Conservation (phyloP, 495 filamentous ascomycete genomes). For the Oleoguttula mirabilis region DNA sequence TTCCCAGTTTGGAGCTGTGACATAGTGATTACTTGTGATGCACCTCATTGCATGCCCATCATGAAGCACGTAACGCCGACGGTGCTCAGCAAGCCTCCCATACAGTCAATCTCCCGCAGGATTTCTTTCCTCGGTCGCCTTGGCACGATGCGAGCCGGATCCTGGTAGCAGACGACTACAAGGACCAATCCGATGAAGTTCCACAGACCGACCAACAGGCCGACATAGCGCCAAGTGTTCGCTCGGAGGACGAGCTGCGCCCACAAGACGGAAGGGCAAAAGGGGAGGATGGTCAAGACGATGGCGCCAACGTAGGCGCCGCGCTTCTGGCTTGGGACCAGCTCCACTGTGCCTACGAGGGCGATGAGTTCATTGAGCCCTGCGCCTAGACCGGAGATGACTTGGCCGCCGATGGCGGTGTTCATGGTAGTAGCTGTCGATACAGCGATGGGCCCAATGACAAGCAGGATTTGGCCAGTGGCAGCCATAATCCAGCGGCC, state of each 20-base stretch:
- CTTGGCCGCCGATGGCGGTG: constrained; percentile 59
- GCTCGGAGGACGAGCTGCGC: constrained; percentile 54
- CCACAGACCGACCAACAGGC: constrained; percentile 49
- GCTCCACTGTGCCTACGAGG: constrained; percentile 54
- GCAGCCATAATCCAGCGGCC: constrained; percentile 58
- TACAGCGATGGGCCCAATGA: constrained; percentile 54
- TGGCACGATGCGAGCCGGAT: constrained; percentile 30
- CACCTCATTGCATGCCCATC: constrained; percentile 54
- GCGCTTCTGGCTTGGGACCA: constrained; percentile 54
- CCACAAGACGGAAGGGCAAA: constrained; percentile 56
- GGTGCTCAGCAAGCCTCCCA: constrained; percentile 58
- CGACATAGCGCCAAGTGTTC: constrained; percentile 52
- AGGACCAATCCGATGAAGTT: constrained; percentile 48
- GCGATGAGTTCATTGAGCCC: constrained; percentile 57
- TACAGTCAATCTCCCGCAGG: constrained; percentile 47
- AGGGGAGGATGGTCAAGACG: constrained; percentile 57
- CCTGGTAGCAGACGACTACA: constrained; percentile 53
- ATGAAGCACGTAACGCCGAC: constrained; percentile 51
- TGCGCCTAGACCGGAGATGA: constrained; percentile 49
- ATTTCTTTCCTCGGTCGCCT: constrained; percentile 47
- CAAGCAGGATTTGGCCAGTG: constrained; percentile 44
- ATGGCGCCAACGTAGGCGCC: constrained; percentile 57
- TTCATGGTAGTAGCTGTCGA: constrained; percentile 54
- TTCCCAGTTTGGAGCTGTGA: neutral
- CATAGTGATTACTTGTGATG: neutral